These are phyloP conservation scores for Starmerella ratchasimensis DNA, from an alignment of 805 yeast species.

Conservation along the genomic window DNA sequence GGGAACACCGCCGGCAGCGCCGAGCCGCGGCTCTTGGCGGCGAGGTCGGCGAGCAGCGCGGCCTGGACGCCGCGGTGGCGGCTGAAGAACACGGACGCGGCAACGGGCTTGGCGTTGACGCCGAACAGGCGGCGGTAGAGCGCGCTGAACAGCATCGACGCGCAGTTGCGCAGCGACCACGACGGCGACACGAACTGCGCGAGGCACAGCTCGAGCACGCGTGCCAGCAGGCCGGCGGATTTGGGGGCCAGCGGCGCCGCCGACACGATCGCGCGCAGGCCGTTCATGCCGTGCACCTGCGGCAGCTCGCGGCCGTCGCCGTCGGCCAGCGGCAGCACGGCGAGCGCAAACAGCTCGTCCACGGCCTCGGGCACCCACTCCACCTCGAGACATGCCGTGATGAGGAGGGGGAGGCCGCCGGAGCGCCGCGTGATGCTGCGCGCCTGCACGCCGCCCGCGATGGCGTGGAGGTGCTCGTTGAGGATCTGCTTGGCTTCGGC, in stretches of 20 bases:
- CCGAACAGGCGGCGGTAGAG: constrained; percentile 73
- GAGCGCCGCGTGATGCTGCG: constrained; percentile 78
- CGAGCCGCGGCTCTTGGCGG: constrained; percentile 4
- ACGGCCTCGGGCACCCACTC: constrained; percentile 36
- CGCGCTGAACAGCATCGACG: constrained; percentile 83
- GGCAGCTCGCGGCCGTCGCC: constrained; percentile 59
- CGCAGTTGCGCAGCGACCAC: constrained; percentile 87
- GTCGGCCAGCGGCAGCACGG: constrained; percentile 35
- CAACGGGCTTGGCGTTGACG: constrained; percentile 26
- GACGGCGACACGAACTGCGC: constrained; percentile 46
- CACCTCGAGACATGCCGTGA: constrained; percentile 30
- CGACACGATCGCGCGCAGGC: constrained; percentile 58
- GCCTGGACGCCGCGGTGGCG: constrained; percentile 42
- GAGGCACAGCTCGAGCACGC: constrained; percentile 48
- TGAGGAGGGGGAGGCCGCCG: constrained; percentile 76
- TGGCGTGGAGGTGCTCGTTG: constrained; percentile 1
- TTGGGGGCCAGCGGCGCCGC: constrained; percentile 52
- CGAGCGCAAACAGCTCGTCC: constrained; percentile 39
- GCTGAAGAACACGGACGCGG: constrained; percentile 60
- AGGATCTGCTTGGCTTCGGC: constrained; percentile 2
- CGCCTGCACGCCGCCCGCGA: not conserved
- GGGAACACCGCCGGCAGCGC: constrained; percentile 52
- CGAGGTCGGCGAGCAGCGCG: constrained; percentile 31
- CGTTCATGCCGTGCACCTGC: constrained; percentile 87
- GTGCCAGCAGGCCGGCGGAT: constrained; percentile 39